These are phyloP conservation scores for Yamadazyma insecticola DNA, from an alignment of 805 yeast species.

Conservation along the genomic window DNA sequence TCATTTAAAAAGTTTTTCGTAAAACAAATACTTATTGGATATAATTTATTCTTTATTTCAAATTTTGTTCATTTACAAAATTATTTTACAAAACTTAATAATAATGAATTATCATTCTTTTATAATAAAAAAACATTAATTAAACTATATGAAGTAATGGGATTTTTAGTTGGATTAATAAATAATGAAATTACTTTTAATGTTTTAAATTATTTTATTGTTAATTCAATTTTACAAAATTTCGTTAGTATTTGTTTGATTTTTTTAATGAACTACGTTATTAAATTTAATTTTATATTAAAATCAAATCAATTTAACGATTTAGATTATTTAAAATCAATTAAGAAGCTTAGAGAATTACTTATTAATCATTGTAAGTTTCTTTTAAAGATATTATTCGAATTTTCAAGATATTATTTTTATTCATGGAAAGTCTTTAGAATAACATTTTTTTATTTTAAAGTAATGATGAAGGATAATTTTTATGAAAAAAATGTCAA, in stretches of 20 bases:
- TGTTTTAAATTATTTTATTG: too few species aligned
- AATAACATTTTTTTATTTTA: neutral
- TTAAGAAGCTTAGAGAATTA: neutral
- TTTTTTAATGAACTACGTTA: neutral
- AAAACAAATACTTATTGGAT: conserved; percentile 20
- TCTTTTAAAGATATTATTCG: neutral
- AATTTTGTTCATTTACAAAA: conserved; percentile 36
- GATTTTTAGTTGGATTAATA: too few species aligned
- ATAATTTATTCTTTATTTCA: conserved; percentile 28
- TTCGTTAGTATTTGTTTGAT: too few species aligned
- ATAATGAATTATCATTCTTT: conserved; percentile 28
- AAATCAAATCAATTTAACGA: too few species aligned
- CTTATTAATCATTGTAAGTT: neutral
- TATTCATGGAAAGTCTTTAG: conserved; percentile 3
- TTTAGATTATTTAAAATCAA: too few species aligned
- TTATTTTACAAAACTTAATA: conserved; percentile 23
- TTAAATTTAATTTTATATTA: conserved; percentile 3
- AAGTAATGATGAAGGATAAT: neutral
- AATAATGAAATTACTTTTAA: too few species aligned
- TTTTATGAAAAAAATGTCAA: neutral
- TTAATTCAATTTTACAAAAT: too few species aligned
- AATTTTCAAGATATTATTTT: conserved; percentile 1
- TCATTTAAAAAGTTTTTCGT: conserved; percentile 10
- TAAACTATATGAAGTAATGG: neutral
- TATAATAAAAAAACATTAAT: conserved; percentile 23